Evolutionary conservation across 148 eudicot genomes (phyloP).

Genomic region (Camellia japonica): DNA sequence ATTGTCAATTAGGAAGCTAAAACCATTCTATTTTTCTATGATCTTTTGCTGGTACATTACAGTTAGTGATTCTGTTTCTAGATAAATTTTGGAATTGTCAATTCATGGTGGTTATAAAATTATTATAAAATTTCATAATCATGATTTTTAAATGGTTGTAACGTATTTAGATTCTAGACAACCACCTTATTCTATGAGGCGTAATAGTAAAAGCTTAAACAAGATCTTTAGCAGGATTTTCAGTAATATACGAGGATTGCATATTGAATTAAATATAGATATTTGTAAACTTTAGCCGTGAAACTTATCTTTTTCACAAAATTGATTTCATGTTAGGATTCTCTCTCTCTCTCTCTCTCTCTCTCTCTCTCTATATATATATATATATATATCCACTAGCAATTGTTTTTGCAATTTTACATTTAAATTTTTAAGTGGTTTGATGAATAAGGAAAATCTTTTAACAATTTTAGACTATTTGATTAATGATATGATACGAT

Average conservation of each 20-base stretch:
- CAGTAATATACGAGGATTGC: not conserved
- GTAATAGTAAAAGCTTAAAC: not conserved
- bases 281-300: not conserved
- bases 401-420: too few relatives aligned
- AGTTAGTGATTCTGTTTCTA: conserved; percentile 9
- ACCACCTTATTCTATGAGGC: not conserved
- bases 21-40: not conserved
- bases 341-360: conserved; percentile 3
- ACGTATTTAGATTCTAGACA: conserved; percentile 6
- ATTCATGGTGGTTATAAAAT: not conserved
- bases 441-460: too few relatives aligned
- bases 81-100: not conserved
- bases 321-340: not conserved
- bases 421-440: too few relatives aligned
- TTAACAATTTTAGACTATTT: too few relatives aligned
- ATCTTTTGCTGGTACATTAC: not conserved
- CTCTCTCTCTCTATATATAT: not conserved
- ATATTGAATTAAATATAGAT: not conserved
- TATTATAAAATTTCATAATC: not conserved
- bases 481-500: too few relatives aligned
- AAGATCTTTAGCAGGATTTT: not conserved
- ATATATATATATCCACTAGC: too few relatives aligned
- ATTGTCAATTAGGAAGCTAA: not conserved
- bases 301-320: conserved; percentile 12
- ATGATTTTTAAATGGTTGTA: not conserved